These are phyloP conservation scores for Aphanocladium album DNA, from an alignment of 2,329 filamentous ascomycete species.

Conservation along the genomic window DNA sequence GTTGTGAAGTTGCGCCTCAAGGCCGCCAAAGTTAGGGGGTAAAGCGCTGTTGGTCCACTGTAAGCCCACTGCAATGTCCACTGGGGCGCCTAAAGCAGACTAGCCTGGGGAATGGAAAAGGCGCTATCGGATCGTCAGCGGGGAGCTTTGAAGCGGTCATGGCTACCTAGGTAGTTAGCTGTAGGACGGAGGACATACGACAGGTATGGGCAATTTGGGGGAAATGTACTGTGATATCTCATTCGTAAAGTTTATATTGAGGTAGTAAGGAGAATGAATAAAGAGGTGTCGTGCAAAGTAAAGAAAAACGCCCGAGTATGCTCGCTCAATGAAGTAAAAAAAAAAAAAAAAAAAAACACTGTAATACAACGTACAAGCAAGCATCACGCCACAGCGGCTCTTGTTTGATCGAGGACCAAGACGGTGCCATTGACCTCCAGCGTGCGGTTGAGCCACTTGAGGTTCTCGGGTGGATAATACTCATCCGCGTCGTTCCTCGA, in stretches of 20 bases:
- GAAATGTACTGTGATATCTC: no score
- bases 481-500: not conserved
- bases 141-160: no score
- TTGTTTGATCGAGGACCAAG: not conserved
- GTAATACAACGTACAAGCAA: not conserved
- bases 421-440: constrained; percentile 2
- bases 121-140: constrained; percentile 2
- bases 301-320: not conserved
- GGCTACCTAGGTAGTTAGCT: no score
- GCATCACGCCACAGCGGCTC: not conserved
- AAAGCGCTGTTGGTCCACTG: constrained; percentile 1
- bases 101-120: not conserved
- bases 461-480: not conserved
- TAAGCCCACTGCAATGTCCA: not conserved
- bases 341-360: no score
- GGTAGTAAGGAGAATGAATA: not conserved
- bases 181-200: no score
- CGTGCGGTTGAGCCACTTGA: constrained; percentile 2
- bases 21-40: not conserved
- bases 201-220: no score
- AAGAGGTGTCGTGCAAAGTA: not conserved
- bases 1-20: not conserved
- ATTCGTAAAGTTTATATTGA: not conserved
- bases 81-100: not conserved
- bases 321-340: not conserved